Evolutionary conservation across 2,329 filamentous ascomycete genomes (phyloP).

Genomic region (Fusarium graminum): DNA sequence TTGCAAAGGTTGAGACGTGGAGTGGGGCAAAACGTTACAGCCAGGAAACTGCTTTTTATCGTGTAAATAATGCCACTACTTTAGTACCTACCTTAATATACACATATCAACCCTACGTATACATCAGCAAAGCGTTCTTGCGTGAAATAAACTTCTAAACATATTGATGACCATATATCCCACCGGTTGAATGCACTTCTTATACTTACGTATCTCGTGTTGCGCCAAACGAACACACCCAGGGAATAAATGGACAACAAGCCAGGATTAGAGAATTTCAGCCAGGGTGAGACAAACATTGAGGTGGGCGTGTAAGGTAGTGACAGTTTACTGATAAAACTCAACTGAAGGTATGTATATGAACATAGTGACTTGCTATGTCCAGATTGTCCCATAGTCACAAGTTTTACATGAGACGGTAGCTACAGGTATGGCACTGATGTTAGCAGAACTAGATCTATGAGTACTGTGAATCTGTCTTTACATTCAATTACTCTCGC

Average conservation of each 20-base stretch:
- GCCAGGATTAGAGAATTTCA: constrained; percentile 26
- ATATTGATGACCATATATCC: no score
- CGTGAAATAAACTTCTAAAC: neutral
- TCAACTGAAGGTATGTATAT: no score
- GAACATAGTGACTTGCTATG: no score
- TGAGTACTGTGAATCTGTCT: neutral
- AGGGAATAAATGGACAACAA: constrained; percentile 15
- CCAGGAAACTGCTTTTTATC: neutral
- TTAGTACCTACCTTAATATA: neutral
- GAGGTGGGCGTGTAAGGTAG: constrained; percentile 1
- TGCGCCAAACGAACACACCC: neutral
- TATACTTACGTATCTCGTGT: neutral
- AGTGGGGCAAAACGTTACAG: constrained; percentile 42
- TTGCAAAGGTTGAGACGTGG: constrained; percentile 38
- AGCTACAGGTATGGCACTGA: constrained; percentile 1
- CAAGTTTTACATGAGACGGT: no score
- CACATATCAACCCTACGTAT: neutral
- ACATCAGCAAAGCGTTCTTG: neutral
- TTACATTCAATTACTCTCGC: neutral
- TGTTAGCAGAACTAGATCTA: neutral
- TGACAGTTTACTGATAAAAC: neutral
- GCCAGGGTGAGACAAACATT: constrained; percentile 34
- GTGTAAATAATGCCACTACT: neutral
- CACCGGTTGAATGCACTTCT: neutral
- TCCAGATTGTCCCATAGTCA: no score